Base-by-base conservation (phyloP, 129 eudicot genomes). In the Saussurea involucrata region DNA sequence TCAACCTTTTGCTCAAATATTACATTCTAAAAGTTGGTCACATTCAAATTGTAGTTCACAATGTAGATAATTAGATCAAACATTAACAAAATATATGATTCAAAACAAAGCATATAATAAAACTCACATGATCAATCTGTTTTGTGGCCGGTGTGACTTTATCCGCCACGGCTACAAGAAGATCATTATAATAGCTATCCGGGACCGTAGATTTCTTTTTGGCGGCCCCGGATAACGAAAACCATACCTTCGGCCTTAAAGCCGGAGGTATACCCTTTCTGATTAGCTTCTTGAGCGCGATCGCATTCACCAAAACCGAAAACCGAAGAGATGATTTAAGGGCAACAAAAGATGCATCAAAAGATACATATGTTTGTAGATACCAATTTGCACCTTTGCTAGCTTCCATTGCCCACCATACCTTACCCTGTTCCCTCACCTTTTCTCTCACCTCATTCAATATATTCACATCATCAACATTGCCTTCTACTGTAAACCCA, bases 141-240 rank as follows among this genome's bases (percentile, higher is more conserved):
- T 86, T 89, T 3, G 98, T 91, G 12, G 98, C 97, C 44, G 98
- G 77, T 17, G 98, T 94, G 79, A 86, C 89, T 76, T 79, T 89
- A 49, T 91, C 96, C 66, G 83, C 81, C 28, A 91, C 92, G n/a
- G 98, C 98, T n/a, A 15, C 18, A 15, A 74, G 86, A 76, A 94
- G 78, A 86, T 94, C 98, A 81, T 80, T 68, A 79, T 94, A 94
- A 86, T 94, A 94, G 73, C 93, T 94, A 28, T 91, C 88, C 20
- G 98, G 98, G 24, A 87, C 97, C 1, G 98, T 94, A 0, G 98
- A 94, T 78, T 89, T 94, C 90, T 94, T 94, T 87, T 94, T 94
- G 4, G 97, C 98, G 70, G 98, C 98, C 27, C 98, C 98, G 20
- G 98, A 94, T 53, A 94, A 74, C 0, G 92, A 55, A 80, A 94